These are phyloP conservation scores for Elaeis guineensis DNA, from an alignment of 176 grass and related monocot genomes.

Conservation along the genomic window DNA sequence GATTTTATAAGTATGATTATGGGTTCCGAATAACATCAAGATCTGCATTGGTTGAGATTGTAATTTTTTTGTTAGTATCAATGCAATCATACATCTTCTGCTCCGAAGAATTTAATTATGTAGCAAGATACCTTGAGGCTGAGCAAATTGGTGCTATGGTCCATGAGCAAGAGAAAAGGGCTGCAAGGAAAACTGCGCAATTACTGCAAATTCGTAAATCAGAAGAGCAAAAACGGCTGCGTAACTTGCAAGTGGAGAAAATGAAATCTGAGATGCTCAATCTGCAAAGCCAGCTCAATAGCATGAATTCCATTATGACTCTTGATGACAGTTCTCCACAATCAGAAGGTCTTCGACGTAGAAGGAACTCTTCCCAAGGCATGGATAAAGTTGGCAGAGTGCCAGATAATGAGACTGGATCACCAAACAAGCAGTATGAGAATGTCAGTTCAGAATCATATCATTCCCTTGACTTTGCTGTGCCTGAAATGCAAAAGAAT, in stretches of 20 bases:
- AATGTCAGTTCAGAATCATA: conserved; percentile 31
- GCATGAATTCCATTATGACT: conserved; percentile 58
- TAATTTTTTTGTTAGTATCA: conserved; percentile 87
- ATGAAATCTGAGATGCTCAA: conserved; percentile 97
- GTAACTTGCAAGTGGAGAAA: conserved; percentile 90
- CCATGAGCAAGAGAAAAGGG: conserved; percentile 89
- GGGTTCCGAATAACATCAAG: conserved; percentile 94
- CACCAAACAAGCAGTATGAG: conserved; percentile 35
- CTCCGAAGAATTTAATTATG: conserved; percentile 84
- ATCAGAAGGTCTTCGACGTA: conserved; percentile 58
- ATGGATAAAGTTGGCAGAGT: conserved; percentile 13
- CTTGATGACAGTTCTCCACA: conserved; percentile 31
- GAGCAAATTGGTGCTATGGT: conserved; percentile 97
- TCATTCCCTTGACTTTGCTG: conserved; percentile 52
- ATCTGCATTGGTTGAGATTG: conserved; percentile 95
- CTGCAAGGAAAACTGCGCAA: conserved; percentile 77
- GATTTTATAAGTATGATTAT: conserved; percentile 98
- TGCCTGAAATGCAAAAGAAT: conserved; percentile 38
- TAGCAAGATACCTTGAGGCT: conserved; percentile 92
- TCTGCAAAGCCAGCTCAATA: conserved; percentile 88
- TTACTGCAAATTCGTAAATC: conserved; percentile 74
- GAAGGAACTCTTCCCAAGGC: conserved; percentile 34
- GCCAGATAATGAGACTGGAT: conserved; percentile 32
- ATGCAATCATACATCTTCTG: conserved; percentile 93
- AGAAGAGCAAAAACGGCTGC: conserved; percentile 76